Evolutionary conservation across 1,284 basidiomycete genomes (phyloP), one percentile per base, ranked within the genome.

Genomic region (Moesziomyces aphidis): DNA sequence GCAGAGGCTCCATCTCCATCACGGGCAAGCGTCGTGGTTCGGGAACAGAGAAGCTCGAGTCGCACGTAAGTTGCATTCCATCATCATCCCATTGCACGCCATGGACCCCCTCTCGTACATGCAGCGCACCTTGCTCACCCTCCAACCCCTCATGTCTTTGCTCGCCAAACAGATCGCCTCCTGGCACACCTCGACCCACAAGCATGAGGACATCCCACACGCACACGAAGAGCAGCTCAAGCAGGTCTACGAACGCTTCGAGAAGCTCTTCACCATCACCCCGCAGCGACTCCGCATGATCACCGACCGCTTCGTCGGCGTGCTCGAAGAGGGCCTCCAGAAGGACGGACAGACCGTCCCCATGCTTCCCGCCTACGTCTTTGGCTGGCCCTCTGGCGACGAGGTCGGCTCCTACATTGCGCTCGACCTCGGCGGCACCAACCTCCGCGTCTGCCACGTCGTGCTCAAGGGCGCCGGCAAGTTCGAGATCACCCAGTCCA

Each of bases 401-500:
- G 96, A 99, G 87, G 88, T 87, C 15, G 97, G 97, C 46, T 92
- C 96, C 57, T 97, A 89, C 86, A 90, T 99, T 55, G 94, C 97
- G 3, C 87, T 99, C 54, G 97, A 99, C 86, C 91, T 99, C 52
- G 96, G 95, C 90, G 85, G 83, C 54, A 99, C 97, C 50, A 99
- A 99, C 85, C 89, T 99, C 42, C 94, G 96, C 57, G 96, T 98
- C 56, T 99, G 96, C 86, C 92, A 97, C 65, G 96, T 99, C 58
- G 92, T 91, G 22, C 88, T 99, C 17, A 90, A 93, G 79, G 96
- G 96, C 24, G 88, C 90, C 9, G 95, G 96, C 70, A 94, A 96
- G 87, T 99, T 98, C 85, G 95, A 98, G 86, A 93, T 99, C 81
- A 96, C 94, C 0, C 96, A 99, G 84, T 92, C 94, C 55, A 99